Base-by-base conservation (phyloP, 108 stramenopile genomes). In the Bacterosira constricta region DNA sequence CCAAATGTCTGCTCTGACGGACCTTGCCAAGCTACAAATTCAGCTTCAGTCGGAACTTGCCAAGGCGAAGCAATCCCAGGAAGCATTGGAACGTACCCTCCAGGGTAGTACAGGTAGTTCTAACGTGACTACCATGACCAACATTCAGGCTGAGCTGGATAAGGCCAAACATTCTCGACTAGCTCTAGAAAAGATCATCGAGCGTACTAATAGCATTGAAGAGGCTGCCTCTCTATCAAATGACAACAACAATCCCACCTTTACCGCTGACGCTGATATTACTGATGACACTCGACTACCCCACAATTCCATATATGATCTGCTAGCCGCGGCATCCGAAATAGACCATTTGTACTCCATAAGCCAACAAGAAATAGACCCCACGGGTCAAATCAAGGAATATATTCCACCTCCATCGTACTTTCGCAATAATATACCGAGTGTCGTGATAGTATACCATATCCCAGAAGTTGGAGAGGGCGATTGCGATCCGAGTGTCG, bases 281-380 rank as follows among this genome's bases (percentile, higher is more conserved):
- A n/a, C n/a, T n/a, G n/a, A n/a, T n/a, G n/a, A n/a, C n/a, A n/a
- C n/a, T n/a, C n/a, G n/a, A n/a, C n/a, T n/a, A n/a, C n/a, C n/a
- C n/a, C n/a, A n/a, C n/a, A n/a, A 9, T 18, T 11, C 52, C 37
- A 21, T 37, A 56, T 35, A 35, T 6, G 54, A 56, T 17, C 27
- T 37, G 32, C 38, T 45, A 55, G 31, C 42, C 29, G 42, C 49
- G 3, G 63, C 68, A 0, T 44, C 71, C 13, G 55, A 61, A 6
- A 54, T 62, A 4, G 46, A 54, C 8, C 49, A 37, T 13, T 73
- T 71, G 8, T 72, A 66, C 35, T 67, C 71, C 2, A 68, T 80
- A 31, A 80, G 71, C 46, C 79, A 80, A 46, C 79, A 72, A 50
- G 79, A 80, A 42, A 60, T 80, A 18, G 71, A 67, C 23, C 53